Percentiles rank a stretch among this genome's conserved stretches.
phyloP scores from a whole-genome alignment of 140 eudicot genomes.

The Senecio squalidus region DNA sequence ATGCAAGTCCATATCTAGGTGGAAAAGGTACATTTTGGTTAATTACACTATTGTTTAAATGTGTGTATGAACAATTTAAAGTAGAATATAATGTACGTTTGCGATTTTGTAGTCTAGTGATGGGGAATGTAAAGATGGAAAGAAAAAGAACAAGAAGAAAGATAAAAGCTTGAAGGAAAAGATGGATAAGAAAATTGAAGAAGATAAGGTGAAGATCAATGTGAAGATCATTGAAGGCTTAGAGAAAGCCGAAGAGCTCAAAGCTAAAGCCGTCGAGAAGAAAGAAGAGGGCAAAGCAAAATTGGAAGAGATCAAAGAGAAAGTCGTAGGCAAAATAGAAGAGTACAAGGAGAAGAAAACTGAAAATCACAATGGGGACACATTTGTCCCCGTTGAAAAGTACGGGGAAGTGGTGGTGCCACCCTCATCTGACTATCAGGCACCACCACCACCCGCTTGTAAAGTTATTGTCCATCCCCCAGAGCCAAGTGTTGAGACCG shows the following conservation, averaged over 20 bases:
- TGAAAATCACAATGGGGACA: conserved; percentile 39
- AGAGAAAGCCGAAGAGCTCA: conserved; percentile 27
- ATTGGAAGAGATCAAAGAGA: conserved; percentile 43
- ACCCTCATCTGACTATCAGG: conserved; percentile 14
- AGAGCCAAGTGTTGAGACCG: conserved; percentile 27
- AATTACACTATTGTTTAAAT: too few relatives aligned
- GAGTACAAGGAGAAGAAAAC: conserved; percentile 46
- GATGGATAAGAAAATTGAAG: conserved; percentile 20
- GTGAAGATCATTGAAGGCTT: conserved; percentile 15
- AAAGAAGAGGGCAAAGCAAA: conserved; percentile 12
- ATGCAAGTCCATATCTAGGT: too few relatives aligned
- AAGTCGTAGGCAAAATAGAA: conserved; percentile 27
- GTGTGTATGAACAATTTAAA: too few relatives aligned
- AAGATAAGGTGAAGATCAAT: conserved; percentile 25
- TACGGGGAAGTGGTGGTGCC: conserved; percentile 30
- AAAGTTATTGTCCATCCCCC: conserved; percentile 21
- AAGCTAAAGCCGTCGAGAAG: conserved; percentile 11
- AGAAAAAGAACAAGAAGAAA: conserved; percentile 39
- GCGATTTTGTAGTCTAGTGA: conserved; percentile 71
- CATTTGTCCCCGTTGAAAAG: conserved; percentile 42
- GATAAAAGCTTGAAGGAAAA: conserved; percentile 23
- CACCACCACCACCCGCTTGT: conserved; percentile 24
- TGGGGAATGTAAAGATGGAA: conserved; percentile 43
- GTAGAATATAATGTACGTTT: too few relatives aligned
- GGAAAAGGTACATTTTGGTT: too few relatives aligned